Evolutionary conservation across 139 green algal genomes (phyloP).

Genomic region (Desmodesmus armatus): DNA sequence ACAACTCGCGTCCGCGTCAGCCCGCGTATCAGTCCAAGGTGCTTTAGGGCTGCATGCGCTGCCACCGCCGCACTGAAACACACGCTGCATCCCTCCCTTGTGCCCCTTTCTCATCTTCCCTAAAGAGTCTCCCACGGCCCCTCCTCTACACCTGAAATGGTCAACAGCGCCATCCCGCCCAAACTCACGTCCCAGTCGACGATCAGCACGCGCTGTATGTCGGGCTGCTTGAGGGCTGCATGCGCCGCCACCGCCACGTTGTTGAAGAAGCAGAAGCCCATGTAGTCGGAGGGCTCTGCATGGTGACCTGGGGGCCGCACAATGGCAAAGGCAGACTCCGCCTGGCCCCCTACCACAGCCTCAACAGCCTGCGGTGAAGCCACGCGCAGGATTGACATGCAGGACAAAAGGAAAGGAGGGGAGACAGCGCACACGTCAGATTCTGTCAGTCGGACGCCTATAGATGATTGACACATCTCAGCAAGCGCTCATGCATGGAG

Average conservation of each 20-base stretch:
- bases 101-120: too few relatives aligned
- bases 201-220: neutral
- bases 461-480: too few relatives aligned
- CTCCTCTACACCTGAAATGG: neutral
- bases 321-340: slow-evolving; percentile 61
- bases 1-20: too few relatives aligned
- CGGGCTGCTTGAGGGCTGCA: slow-evolving; percentile 51
- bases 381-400: neutral
- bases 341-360: slow-evolving; percentile 48
- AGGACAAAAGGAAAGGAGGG: too few relatives aligned
- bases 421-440: neutral
- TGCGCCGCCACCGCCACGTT: slow-evolving; percentile 67
- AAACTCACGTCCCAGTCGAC: slow-evolving; percentile 32
- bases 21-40: slow-evolving; percentile 12
- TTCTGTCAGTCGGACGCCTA: neutral
- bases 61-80: slow-evolving; percentile 80
- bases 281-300: slow-evolving; percentile 69
- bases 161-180: neutral
- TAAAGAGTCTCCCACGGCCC: neutral
- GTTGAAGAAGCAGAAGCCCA: slow-evolving; percentile 94
- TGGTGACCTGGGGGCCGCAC: slow-evolving; percentile 90
- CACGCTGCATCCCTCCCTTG: slow-evolving; percentile 93
- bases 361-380: slow-evolving; percentile 42
- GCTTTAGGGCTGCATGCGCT: slow-evolving; percentile 56
- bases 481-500: slow-evolving; percentile 50